Evolutionary conservation across 331 rosid species (phyloP), one percentile per base, ranked within the genome.

Genomic region (Quercus phellos): DNA sequence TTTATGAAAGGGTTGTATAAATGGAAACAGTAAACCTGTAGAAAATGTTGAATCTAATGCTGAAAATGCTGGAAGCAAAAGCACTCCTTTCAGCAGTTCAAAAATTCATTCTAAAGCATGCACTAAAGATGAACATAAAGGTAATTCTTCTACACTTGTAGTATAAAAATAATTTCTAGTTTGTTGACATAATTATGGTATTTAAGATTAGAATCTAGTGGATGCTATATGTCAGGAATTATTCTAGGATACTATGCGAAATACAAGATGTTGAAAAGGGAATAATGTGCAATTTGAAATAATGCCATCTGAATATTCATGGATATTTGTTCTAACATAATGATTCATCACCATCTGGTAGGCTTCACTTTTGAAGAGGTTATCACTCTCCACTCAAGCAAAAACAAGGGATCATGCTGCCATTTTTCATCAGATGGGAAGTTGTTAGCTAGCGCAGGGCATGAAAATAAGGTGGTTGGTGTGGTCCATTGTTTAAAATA

Each of bases 381-480:
- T 67, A 78, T 82, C 34, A 80, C 86, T 69, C 91, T 87, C 73
- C 88, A 73, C 73, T 80, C 80, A 13, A 82, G 89, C 85, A 81
- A 80, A 51, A 75, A 26, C 74, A 73, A 87, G 80, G 85, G 89
- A 53, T 72, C 83, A 74, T 84, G 90, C 77, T 85, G 89, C 83
- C 89, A 90, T 85, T 90, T 89, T 85, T 89, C 96, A 18, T 79
- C 88, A 1, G 82, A 89, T 32, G 96, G 93, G 70, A 83, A 83
- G 71, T n/a, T 85, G 55, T 84, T 90, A 78, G 91, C 90, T 30
- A 84, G 89, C 67, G 90, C 79, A 74, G 96, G 91, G 67, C 83
- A 81, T 75, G 91, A 87, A 53, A 84, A 84, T 72, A 87, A 90
- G 96, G 96, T 89, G 51, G 68, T 53, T 51, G 32, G 59, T 76